Conservation (phyloP, 2,329 filamentous ascomycete species). For the Cadophora malorum region DNA sequence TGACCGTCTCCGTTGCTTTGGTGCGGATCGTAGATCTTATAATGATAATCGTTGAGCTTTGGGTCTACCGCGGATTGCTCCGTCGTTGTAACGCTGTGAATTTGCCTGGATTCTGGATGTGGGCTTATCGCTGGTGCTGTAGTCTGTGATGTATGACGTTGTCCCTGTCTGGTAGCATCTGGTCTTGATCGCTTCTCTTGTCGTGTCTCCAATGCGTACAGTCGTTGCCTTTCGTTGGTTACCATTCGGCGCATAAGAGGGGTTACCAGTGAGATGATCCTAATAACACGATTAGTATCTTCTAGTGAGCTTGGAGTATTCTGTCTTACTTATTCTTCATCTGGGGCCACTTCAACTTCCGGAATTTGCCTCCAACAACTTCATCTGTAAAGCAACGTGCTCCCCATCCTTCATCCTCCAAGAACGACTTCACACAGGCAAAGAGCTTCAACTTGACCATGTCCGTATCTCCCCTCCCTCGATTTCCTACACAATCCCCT, state of each 20-base stretch:
- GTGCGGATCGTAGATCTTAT: slow-evolving; percentile 18
- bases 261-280: slow-evolving; percentile 40
- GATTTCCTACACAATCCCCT: slow-evolving; percentile 39
- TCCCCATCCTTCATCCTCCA: slow-evolving; percentile 44
- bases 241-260: slow-evolving; percentile 45
- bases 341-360: slow-evolving; percentile 43
- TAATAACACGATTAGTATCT: slow-evolving; percentile 30
- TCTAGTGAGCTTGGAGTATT: slow-evolving; percentile 4
- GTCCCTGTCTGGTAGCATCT: slow-evolving; percentile 5
- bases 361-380: slow-evolving; percentile 26
- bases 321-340: slow-evolving; percentile 41
- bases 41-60: slow-evolving; percentile 30
- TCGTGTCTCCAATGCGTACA: slow-evolving; percentile 40
- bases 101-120: not conserved
- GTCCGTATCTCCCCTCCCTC: slow-evolving; percentile 37
- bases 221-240: slow-evolving; percentile 45
- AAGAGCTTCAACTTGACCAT: slow-evolving; percentile 43
- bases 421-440: slow-evolving; percentile 39
- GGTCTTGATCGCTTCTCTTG: slow-evolving; percentile 28
- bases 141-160: slow-evolving; percentile 14
- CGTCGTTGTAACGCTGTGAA: slow-evolving; percentile 1
- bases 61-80: slow-evolving; percentile 22
- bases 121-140: slow-evolving; percentile 2
- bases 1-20: slow-evolving; percentile 5
- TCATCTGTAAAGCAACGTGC: slow-evolving; percentile 38